Conservation (phyloP, 495 filamentous ascomycete genomes). For the Patellaria atrata region DNA sequence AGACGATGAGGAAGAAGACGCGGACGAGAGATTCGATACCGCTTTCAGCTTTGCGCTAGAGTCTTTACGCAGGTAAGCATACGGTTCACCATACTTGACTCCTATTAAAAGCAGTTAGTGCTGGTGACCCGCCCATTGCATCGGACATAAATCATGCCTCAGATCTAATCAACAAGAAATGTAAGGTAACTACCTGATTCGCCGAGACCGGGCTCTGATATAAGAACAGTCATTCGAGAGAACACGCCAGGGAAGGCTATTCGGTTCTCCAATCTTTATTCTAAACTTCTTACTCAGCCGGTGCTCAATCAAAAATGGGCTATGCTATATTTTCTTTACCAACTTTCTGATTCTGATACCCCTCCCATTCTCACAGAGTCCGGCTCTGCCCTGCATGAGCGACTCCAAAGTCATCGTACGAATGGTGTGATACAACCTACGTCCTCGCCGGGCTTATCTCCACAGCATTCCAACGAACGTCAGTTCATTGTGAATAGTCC, state of each 20-base stretch:
- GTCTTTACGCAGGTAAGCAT: conserved; percentile 8
- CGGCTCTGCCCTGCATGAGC: too few relatives aligned
- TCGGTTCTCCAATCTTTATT: conserved; percentile 77
- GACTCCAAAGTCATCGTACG: too few relatives aligned
- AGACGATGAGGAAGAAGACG: conserved; percentile 24
- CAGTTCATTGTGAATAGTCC: conserved; percentile 16
- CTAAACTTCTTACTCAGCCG: conserved; percentile 70
- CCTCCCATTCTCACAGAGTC: background rate
- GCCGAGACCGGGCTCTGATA: conserved; percentile 6
- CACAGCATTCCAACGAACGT: too few relatives aligned
- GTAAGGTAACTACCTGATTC: conserved; percentile 19
- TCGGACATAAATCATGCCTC: conserved; percentile 76
- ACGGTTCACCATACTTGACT: background rate
- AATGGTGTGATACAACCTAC: too few relatives aligned
- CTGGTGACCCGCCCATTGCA: conserved; percentile 24
- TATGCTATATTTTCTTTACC: conserved; percentile 79
- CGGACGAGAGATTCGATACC: conserved; percentile 27
- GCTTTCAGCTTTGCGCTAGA: conserved; percentile 24
- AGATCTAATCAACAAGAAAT: conserved; percentile 76
- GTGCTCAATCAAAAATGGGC: conserved; percentile 94
- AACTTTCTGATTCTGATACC: conserved; percentile 44
- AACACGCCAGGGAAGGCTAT: conserved; percentile 75
- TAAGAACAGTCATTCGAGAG: conserved; percentile 45
- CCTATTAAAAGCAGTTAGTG: conserved; percentile 2
- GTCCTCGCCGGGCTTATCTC: too few relatives aligned